These are phyloP conservation scores for Neoboletus brunneissimus DNA, from an alignment of 768 basidiomycete genomes.

Conservation along the genomic window DNA sequence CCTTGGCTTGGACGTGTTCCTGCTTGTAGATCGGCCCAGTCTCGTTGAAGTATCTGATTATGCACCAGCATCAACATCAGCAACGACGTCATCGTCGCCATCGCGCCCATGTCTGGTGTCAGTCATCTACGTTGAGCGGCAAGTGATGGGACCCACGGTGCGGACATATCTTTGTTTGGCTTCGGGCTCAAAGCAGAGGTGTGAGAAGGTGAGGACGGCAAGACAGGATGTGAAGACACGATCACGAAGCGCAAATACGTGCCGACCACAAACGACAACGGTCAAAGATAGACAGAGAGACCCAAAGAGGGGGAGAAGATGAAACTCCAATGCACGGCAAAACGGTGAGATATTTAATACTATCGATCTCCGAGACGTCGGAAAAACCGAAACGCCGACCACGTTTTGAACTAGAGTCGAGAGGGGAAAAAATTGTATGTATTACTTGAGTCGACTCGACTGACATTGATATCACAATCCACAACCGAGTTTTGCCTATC, in stretches of 20 bases:
- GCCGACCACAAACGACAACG: background rate
- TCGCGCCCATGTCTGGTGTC: background rate
- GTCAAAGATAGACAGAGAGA: background rate
- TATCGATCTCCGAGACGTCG: background rate
- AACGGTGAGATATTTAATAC: background rate
- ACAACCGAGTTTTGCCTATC: background rate
- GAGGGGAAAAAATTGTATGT: background rate
- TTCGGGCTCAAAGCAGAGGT: background rate
- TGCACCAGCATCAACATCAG: background rate
- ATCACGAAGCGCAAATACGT: background rate
- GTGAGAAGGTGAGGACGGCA: background rate
- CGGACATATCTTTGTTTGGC: background rate
- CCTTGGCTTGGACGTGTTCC: conserved; percentile 3
- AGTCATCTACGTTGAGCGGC: background rate
- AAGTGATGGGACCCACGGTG: background rate
- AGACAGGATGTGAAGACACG: background rate
- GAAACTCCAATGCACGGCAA: too few species aligned
- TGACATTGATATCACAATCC: background rate
- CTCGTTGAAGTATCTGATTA: conserved; percentile 9
- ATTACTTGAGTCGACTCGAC: too few species aligned
- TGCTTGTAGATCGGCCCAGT: conserved; percentile 4
- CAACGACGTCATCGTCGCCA: background rate
- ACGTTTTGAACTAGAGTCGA: background rate
- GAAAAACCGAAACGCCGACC: background rate
- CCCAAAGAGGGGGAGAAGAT: background rate